Conservation (phyloP, 1,284 basidiomycete species). For the Cutaneotrichosporon sp. region DNA sequence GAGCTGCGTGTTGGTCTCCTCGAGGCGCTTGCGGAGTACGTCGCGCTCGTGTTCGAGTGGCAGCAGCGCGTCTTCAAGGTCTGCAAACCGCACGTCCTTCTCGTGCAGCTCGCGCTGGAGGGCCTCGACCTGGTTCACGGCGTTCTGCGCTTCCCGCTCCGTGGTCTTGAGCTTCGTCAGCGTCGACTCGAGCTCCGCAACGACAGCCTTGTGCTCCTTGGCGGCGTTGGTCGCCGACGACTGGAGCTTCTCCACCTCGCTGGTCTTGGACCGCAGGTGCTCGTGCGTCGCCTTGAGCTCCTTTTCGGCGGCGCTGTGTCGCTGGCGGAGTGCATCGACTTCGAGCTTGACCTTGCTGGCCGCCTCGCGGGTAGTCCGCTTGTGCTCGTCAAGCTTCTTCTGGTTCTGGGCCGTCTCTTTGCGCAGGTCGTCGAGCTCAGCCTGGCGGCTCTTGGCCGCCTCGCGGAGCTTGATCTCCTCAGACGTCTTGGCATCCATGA, state of each 20-base stretch:
- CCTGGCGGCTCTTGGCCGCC: slow-evolving; percentile 79
- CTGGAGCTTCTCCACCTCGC: slow-evolving; percentile 53
- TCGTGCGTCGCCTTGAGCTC: slow-evolving; percentile 58
- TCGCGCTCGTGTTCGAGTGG: slow-evolving; percentile 76
- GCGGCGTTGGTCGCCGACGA: slow-evolving; percentile 60
- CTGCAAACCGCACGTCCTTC: slow-evolving; percentile 69
- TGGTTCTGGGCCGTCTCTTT: slow-evolving; percentile 50
- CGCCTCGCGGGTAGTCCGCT: slow-evolving; percentile 21
- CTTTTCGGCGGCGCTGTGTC: slow-evolving; percentile 52
- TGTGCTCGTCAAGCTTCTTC: slow-evolving; percentile 35
- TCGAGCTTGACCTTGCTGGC: slow-evolving; percentile 47
- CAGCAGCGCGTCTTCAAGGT: slow-evolving; percentile 80
- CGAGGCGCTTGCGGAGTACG: slow-evolving; percentile 66
- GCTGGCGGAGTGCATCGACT: slow-evolving; percentile 47
- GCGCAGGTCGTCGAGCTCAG: slow-evolving; percentile 72
- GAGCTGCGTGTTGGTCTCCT: slow-evolving; percentile 54
- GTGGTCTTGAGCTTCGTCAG: slow-evolving; percentile 66
- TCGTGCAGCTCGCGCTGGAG: slow-evolving; percentile 50
- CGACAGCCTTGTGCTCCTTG: slow-evolving; percentile 60
- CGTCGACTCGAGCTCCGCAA: slow-evolving; percentile 61
- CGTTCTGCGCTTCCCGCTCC: slow-evolving; percentile 62
- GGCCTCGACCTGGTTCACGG: slow-evolving; percentile 53
- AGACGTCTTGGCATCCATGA: slow-evolving; percentile 76
- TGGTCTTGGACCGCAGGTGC: slow-evolving; percentile 54
- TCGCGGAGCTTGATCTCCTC: slow-evolving; percentile 80